phyloP scores from a whole-genome alignment of 192 early-diverging fungal genomes.

The Mortierella antarctica region DNA sequence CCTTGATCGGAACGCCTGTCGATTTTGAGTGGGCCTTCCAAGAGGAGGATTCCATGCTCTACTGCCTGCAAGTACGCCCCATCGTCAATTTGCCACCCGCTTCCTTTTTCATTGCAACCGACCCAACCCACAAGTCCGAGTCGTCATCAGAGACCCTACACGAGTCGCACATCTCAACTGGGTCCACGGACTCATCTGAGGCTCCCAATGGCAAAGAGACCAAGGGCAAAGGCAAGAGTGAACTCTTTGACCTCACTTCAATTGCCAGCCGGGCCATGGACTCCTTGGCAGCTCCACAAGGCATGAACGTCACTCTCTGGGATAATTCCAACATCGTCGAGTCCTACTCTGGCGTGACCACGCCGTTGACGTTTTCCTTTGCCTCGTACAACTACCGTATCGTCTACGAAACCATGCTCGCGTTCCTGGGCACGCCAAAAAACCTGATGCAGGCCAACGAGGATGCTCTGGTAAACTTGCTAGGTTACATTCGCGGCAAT shows the following conservation, averaged over 20 bases:
- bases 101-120: slow-evolving; percentile 38
- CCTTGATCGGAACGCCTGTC: slow-evolving; percentile 43
- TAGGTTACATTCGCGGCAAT: slow-evolving; percentile 47
- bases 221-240: slow-evolving; percentile 25
- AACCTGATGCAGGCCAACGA: slow-evolving; percentile 38
- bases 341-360: slow-evolving; percentile 52
- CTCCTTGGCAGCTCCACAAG: slow-evolving; percentile 42
- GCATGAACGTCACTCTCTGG: slow-evolving; percentile 49
- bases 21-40: slow-evolving; percentile 53
- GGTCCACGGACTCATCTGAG: neutral
- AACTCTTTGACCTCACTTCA: slow-evolving; percentile 24
- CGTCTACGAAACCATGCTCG: slow-evolving; percentile 50
- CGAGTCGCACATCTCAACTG: slow-evolving; percentile 11
- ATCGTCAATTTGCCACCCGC: slow-evolving; percentile 48
- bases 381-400: slow-evolving; percentile 52
- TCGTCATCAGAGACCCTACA: slow-evolving; percentile 6
- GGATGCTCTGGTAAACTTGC: slow-evolving; percentile 40
- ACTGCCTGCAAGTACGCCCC: slow-evolving; percentile 48
- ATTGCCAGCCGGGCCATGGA: slow-evolving; percentile 44
- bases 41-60: slow-evolving; percentile 33
- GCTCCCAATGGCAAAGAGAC: slow-evolving; percentile 1
- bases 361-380: slow-evolving; percentile 45
- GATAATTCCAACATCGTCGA: slow-evolving; percentile 54
- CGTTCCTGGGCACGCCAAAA: slow-evolving; percentile 38
- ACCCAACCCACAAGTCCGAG: slow-evolving; percentile 19